Evolutionary conservation across 805 yeast species (phyloP).

Genomic region (Myxozyma udenii): DNA sequence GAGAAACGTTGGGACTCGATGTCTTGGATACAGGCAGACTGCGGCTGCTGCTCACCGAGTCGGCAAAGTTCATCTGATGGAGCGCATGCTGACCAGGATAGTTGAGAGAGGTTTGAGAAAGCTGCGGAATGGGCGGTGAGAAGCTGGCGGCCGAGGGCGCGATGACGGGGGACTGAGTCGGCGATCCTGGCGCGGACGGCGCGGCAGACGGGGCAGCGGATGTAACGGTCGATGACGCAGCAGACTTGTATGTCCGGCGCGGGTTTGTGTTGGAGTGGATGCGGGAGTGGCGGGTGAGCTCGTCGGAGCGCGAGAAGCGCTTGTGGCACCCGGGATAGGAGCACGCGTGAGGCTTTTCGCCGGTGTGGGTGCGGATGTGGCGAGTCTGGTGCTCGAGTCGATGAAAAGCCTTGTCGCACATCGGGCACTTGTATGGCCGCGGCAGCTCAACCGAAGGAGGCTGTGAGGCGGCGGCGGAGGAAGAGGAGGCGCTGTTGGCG

Average conservation of each 20-base stretch:
- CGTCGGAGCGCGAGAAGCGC: constrained; percentile 77
- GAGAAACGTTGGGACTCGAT: constrained; percentile 25
- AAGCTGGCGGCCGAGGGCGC: not conserved
- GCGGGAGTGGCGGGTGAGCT: constrained; percentile 78
- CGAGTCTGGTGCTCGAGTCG: constrained; percentile 88
- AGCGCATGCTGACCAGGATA: no score
- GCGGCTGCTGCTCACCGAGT: constrained; percentile 6
- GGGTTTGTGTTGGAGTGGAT: constrained; percentile 55
- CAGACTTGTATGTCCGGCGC: constrained; percentile 32
- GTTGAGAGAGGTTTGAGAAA: constrained; percentile 3
- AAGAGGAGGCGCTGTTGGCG: constrained; percentile 1
- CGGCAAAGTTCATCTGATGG: not conserved
- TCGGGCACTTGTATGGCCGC: constrained; percentile 79
- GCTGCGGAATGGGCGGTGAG: not conserved
- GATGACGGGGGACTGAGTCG: constrained; percentile 3
- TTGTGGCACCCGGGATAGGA: constrained; percentile 76
- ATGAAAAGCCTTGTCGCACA: constrained; percentile 83
- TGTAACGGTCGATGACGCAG: not conserved
- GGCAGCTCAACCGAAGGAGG: constrained; percentile 36
- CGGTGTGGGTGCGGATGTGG: constrained; percentile 89
- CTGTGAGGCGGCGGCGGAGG: constrained; percentile 1
- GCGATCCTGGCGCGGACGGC: constrained; percentile 11
- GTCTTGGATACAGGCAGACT: constrained; percentile 18
- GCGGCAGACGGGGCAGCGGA: constrained; percentile 22
- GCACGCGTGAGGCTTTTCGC: constrained; percentile 87